Base-by-base conservation (phyloP, 2,329 filamentous ascomycete genomes). In the Aplosporella prunicola region DNA sequence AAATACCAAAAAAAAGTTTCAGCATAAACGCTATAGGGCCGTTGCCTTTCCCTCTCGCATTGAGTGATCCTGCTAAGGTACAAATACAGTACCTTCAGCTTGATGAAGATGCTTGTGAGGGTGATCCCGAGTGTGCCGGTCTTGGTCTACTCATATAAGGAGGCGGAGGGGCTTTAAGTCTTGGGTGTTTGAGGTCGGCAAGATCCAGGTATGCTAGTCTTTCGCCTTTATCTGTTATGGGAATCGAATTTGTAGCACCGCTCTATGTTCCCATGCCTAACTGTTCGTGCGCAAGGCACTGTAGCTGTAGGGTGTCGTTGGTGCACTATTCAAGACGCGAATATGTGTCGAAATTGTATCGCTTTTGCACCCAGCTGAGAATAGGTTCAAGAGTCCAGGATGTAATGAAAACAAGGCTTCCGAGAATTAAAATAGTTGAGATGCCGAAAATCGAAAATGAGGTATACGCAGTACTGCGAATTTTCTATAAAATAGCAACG, bases 261-360 rank as follows among this genome's bases (percentile, higher is more conserved):
- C 8, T 11, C 34, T 24, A 37, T 11, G 23, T 30, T 9, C 34
- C 34, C 7, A 37, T 20, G 10, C 34, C 24, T 3, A 37, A 16
- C 3, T 17, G 7, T 29, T 37, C 34, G 25, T 37, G 34, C 16
- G 34, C 34, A 9, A 5, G 34, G 9, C 24, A 17, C 17, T 29
- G 34, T 5, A 30, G 34, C 17, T 37, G 34, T 20, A 37, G 25
- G 9, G 34, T 29, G 6, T 23, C 4, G 11, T 28, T 28, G 2
- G 23, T 30, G n/a, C 13, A 14, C 34, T 17, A 37, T 37, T 37
- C 34, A 10, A 37, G 25, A 15, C 13, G 34, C 27, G 11, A 14
- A 15, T 37, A 30, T 11, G n/a, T 13, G 18, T 18, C n/a, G 22
- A 11, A 11, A 9, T 24, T 24, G 9, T 11, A 11, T 8, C 3